Evolutionary conservation across 208 protist genomes (phyloP).

Genomic region (Wallacemonas sp.): DNA sequence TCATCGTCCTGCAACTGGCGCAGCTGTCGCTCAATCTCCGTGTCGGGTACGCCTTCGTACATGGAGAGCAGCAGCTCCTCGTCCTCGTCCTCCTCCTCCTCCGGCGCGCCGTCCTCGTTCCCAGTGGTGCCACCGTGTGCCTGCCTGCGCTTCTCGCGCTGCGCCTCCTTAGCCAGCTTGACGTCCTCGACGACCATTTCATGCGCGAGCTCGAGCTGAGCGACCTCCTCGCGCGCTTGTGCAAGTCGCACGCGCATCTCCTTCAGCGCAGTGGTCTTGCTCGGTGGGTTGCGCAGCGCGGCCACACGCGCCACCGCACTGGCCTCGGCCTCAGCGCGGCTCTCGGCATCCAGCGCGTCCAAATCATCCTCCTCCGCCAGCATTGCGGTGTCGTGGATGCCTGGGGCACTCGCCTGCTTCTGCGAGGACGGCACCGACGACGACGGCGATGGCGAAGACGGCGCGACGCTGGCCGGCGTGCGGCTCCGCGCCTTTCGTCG

Average conservation of each 20-base stretch:
- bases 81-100: neutral
- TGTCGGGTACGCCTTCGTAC: slow-evolving; percentile 39
- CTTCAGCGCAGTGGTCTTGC: slow-evolving; percentile 22
- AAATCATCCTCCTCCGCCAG: neutral
- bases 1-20: slow-evolving; percentile 65
- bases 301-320: neutral
- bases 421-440: neutral
- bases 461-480: neutral
- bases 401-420: too few species aligned
- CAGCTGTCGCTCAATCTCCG: slow-evolving; percentile 62
- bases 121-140: neutral
- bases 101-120: neutral
- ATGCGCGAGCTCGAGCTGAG: slow-evolving; percentile 69
- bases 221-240: slow-evolving; percentile 47
- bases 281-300: slow-evolving; percentile 18
- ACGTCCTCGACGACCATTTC: slow-evolving; percentile 81
- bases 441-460: neutral
- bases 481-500: neutral
- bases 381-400: neutral
- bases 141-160: slow-evolving; percentile 22
- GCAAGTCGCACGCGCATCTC: slow-evolving; percentile 42
- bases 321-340: too few species aligned
- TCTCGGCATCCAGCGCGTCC: neutral
- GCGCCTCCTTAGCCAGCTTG: slow-evolving; percentile 29
- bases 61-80: slow-evolving; percentile 12